A percentile compares a stretch with the other conserved stretches of the same genome.
Evolutionary conservation across 2,329 filamentous ascomycete genomes (phyloP).

Genomic region (Penicillium freii): DNA sequence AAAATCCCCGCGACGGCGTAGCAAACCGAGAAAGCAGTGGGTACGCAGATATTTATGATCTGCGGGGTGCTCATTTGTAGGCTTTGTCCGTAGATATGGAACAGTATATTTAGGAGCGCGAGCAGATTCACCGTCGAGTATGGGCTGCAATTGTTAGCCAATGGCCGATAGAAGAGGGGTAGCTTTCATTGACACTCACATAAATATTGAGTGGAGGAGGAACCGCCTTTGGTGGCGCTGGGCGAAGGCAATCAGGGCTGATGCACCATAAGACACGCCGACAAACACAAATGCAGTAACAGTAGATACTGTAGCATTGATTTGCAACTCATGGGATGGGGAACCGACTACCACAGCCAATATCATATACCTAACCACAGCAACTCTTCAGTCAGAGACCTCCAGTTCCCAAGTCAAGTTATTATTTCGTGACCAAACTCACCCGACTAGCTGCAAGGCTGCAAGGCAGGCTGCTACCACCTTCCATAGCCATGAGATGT

Average conservation of each 20-base stretch:
- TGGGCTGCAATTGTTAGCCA: constrained; percentile 7
- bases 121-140: constrained; percentile 26
- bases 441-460: constrained; percentile 3
- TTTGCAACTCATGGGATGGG: neutral
- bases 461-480: neutral
- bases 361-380: constrained; percentile 3
- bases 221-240: neutral
- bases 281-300: neutral
- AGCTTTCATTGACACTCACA: neutral
- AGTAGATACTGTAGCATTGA: neutral
- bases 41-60: constrained; percentile 29
- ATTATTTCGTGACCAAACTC: neutral
- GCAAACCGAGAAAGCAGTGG: constrained; percentile 28
- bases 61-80: constrained; percentile 30
- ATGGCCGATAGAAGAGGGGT: neutral
- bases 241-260: neutral
- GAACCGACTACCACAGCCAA: neutral
- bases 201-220: neutral
- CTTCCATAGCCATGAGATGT: neutral
- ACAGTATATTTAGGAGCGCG: constrained; percentile 34
- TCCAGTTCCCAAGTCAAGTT: neutral
- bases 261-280: neutral
- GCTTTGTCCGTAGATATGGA: constrained; percentile 33
- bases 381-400: neutral
- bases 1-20: constrained; percentile 31